A percentile compares a stretch with the other conserved stretches of the same genome.
These are phyloP conservation scores for Aspergillus amoenus DNA, from an alignment of 2,329 filamentous ascomycete genomes.

Conservation along the genomic window DNA sequence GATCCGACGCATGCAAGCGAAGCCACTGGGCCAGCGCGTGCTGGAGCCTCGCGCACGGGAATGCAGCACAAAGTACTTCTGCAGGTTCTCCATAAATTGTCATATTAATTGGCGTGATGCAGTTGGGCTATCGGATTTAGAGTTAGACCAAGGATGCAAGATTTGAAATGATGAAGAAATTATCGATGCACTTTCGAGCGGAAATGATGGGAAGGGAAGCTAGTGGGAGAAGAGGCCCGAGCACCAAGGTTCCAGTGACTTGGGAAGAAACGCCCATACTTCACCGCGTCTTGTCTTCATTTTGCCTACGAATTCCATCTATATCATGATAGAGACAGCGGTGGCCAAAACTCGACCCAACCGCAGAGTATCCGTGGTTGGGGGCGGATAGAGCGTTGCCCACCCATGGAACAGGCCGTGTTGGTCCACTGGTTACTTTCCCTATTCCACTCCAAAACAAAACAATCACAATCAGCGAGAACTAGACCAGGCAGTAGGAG, in stretches of 20 bases:
- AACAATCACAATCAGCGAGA: not conserved
- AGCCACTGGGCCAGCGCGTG: not conserved
- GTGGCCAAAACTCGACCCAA: not conserved
- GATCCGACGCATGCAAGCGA: not conserved
- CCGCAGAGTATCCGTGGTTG: not conserved
- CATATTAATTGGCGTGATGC: not conserved
- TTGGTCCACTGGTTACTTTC: not conserved
- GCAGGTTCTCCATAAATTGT: not conserved
- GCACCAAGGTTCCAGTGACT: not conserved
- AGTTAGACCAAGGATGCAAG: constrained; percentile 3
- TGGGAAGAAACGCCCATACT: not conserved
- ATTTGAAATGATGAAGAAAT: not conserved
- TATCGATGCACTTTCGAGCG: not conserved
- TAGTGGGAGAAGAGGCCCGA: not conserved
- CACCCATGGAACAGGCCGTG: not conserved
- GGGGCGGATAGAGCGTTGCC: not conserved
- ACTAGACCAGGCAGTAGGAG: not conserved
- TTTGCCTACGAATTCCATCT: not conserved
- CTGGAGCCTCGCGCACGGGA: constrained; percentile 2
- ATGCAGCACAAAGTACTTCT: constrained; percentile 4
- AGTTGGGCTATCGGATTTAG: constrained; percentile 1
- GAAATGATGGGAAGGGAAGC: not conserved
- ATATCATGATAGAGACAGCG: not conserved
- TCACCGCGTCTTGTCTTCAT: not conserved
- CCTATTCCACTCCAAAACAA: not conserved